Evolutionary conservation across 345 rosid genomes (phyloP), one percentile per base, ranked within the genome.

Genomic region (Rhodamnia argentea): DNA sequence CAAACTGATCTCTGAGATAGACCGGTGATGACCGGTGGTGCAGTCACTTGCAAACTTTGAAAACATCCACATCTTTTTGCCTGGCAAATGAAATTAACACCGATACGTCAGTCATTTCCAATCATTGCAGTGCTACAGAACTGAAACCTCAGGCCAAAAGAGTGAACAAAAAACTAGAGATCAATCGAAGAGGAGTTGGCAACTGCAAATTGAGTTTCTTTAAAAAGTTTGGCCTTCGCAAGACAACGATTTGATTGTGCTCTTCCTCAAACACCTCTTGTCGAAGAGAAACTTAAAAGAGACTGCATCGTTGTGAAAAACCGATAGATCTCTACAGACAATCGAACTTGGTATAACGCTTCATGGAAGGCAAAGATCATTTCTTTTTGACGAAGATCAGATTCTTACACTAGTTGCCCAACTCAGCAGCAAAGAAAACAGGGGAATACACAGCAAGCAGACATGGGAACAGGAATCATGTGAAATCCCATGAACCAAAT

Each of bases 11-110:
- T 94, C 98, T 37, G 96, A 86, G 40, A 92, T 92, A 90, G 94
- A 93, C 88, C 89, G 91, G 85, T 92, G 89, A 82, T 93, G 92
- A 84, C 95, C 94, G 64, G 93, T 90, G 54, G 99, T 90, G 89
- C 99, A 97, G 86, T 97, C 99, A 83, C 94, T 94, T 24, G 99
- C 92, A 78, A 97, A 96, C 87, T 96, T 94, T 15, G 98, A 93
- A 83, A 97, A 90, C 18, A 95, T 98, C 98, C 98, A 96, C 87
- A 94, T 90, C 92, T 88, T 96, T 90, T 95, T 92, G 86, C 94
- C 99, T 97, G 91, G 52, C 76, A 37, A 70, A 18, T 26, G 81
- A 70, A 37, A 4, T 55, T 4, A 32, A 70, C 47, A 9, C 81
- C 2, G 26, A 14, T 37, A 70, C 7, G 0, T 70, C 47, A 70